Base-by-base conservation (phyloP, 2,329 filamentous ascomycete species). In the Ophiostoma perfectum region DNA sequence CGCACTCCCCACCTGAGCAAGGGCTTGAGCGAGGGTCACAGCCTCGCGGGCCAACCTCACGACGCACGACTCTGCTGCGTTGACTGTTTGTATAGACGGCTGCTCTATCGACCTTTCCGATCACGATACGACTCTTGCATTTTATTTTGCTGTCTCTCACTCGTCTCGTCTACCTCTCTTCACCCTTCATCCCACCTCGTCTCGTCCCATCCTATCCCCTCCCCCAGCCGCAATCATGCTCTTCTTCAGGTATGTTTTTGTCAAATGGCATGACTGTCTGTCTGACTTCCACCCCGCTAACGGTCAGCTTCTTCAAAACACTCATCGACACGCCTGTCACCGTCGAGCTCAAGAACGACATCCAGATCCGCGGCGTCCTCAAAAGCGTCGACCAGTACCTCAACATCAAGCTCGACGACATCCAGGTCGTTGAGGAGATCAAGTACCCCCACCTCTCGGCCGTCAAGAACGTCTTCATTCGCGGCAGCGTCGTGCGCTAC, bases 311-410 rank as follows among this genome's bases (percentile, higher is more conserved):
- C 83, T 98, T 98, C 88, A 98, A 98, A 80, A 98, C 94, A 67
- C 90, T 98, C 76, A 96, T 97, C 78, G 95, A 97, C 83, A 90
- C 95, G 74, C 89, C 96, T 83, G 93, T 99, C 76, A 98, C 93
- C 64, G 93, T 99, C 77, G 95, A 99, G 83, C 91, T 99, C 78
- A 99, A 99, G 82, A 99, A 99, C 79, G 95, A 99, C 81, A 96
- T 99, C 74, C 93, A 93, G 77, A 96, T 99, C 78, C 91, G 92
- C 75, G 95, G 95, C 73, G 96, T 90, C 47, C 85, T 99, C 73
- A 99, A 98, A 84, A 96, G 91, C 76, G 94, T 99, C 73, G 95
- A 99, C 78, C 95, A 98, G 82, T 99, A 96, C 81, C 87, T 99
- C 76, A 99, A 99, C 81, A 97, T 99, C 81, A 98, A 98, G 83